Conservation (phyloP, 805 yeast genomes). For the Lachancea nothofagi region DNA sequence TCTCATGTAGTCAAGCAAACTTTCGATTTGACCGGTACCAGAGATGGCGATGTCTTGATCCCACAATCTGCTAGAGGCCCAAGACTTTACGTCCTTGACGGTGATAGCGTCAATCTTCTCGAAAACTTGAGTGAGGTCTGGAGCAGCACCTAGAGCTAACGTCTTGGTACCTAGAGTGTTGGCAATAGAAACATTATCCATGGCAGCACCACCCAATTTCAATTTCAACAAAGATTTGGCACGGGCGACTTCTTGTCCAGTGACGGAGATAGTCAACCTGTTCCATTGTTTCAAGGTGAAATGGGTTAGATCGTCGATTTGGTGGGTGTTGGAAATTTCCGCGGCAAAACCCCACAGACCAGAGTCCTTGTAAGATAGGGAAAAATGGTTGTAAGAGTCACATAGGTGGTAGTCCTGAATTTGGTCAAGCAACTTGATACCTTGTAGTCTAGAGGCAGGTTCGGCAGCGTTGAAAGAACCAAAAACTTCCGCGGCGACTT, state of each 20-base stretch:
- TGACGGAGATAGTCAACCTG: constrained; percentile 68
- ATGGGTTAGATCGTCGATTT: constrained; percentile 72
- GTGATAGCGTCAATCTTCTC: constrained; percentile 59
- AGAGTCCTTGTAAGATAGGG: constrained; percentile 64
- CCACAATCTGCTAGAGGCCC: constrained; percentile 76
- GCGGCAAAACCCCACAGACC: constrained; percentile 83
- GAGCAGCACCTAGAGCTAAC: constrained; percentile 56
- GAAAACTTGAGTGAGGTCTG: constrained; percentile 53
- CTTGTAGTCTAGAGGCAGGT: constrained; percentile 52
- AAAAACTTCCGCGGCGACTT: constrained; percentile 63
- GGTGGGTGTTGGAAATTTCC: constrained; percentile 51
- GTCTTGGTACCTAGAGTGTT: constrained; percentile 54
- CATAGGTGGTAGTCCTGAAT: constrained; percentile 68
- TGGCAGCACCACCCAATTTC: constrained; percentile 46
- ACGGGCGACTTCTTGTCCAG: constrained; percentile 72
- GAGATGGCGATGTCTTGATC: constrained; percentile 80
- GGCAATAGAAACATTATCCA: constrained; percentile 47
- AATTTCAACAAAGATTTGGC: constrained; percentile 70
- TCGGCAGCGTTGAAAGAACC: constrained; percentile 51
- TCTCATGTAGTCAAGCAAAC: constrained; percentile 76
- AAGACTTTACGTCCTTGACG: constrained; percentile 53
- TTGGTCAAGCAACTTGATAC: constrained; percentile 65
- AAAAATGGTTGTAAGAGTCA: constrained; percentile 67
- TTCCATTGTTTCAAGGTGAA: constrained; percentile 84
- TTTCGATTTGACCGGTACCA: constrained; percentile 85